Evolutionary conservation across 2,329 filamentous ascomycete genomes (phyloP).

Genomic region (Nakataea oryzae): DNA sequence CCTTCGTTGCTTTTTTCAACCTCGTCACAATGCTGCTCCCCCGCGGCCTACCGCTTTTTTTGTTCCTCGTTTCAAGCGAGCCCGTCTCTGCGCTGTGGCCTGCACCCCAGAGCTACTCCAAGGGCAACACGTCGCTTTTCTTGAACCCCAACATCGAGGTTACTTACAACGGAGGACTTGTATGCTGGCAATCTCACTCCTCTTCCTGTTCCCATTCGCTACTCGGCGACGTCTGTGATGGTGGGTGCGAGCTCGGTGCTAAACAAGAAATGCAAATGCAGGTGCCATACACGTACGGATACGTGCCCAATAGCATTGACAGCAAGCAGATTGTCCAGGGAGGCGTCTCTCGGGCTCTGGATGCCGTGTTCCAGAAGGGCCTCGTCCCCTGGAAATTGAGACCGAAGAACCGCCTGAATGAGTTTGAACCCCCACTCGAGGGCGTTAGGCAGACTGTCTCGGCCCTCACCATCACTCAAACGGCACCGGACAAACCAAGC

Average conservation of each 20-base stretch:
- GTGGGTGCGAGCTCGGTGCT: not conserved
- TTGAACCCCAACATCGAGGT: conserved; percentile 40
- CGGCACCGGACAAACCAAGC: conserved; percentile 35
- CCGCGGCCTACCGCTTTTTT: conserved; percentile 21
- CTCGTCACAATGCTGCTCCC: conserved; percentile 12
- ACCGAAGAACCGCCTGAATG: conserved; percentile 41
- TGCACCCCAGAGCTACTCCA: conserved; percentile 36
- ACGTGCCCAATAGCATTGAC: conserved; percentile 25
- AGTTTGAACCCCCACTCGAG: conserved; percentile 50
- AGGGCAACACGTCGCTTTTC: conserved; percentile 41
- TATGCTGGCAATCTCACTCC: conserved; percentile 31
- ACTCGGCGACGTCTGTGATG: conserved; percentile 2
- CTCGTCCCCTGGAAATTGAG: conserved; percentile 75
- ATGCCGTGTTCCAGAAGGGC: conserved; percentile 54
- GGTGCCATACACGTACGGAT: conserved; percentile 37
- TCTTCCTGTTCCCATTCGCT: conserved; percentile 9
- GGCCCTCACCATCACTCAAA: conserved; percentile 53
- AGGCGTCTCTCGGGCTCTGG: conserved; percentile 47
- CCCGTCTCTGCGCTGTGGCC: conserved; percentile 48
- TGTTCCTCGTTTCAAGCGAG: conserved; percentile 26
- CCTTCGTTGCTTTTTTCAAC: not conserved
- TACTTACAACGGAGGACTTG: conserved; percentile 47
- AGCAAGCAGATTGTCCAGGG: conserved; percentile 44
- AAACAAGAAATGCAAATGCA: conserved; percentile 16
- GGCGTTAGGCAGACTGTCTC: conserved; percentile 35